Base-by-base conservation (phyloP, 768 basidiomycete genomes). In the Psilocybe subaeruginosa region DNA sequence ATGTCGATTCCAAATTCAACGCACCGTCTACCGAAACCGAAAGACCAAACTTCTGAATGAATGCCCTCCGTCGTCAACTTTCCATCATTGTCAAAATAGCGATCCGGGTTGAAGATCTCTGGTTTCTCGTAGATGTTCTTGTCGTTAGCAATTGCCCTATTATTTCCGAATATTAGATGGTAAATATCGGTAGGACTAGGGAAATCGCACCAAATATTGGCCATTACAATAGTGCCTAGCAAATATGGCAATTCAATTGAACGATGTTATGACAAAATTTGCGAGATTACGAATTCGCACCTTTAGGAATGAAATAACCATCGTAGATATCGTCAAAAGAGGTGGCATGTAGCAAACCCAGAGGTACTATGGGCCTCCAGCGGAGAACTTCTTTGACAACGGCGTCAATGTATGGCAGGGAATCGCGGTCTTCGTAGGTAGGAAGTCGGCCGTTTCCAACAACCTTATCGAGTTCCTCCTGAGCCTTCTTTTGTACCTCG, bases 381-480 rank as follows among this genome's bases (percentile, higher is more conserved):
- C 68, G 65, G 11, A 69, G 43, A 45, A 66, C 43, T 62, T 68
- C 66, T 12, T 55, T 54, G 37, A 55, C 54, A 8, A 69, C 23
- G 1, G 67, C 66, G 48, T 62, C 60, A 9, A 62, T 41, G 30
- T 70, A 76, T 4, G 74, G 72, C 19, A 75, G 55, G 19, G 64
- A 56, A 1, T 53, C 35, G 8, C 61, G 58, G 55, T 76, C 74
- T 9, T 66, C 62, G 31, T 66, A 67, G 1, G 60, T 64, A 2
- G 71, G 67, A n/a, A 76, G 62, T 2, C 74, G 65, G 16, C 69
- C 65, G 14, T 53, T 55, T 3, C 74, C 75, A 14, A 73, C 56
- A 9, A 75, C 64, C 0, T 59, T 39, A 58, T 76, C 73, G 16
- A 77, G 63, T 56, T 77, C 76, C 6, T 58, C 59, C 57, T 74